These are phyloP conservation scores for Trichoderma hamatum DNA, from an alignment of 2,329 filamentous ascomycete species.

Conservation along the genomic window DNA sequence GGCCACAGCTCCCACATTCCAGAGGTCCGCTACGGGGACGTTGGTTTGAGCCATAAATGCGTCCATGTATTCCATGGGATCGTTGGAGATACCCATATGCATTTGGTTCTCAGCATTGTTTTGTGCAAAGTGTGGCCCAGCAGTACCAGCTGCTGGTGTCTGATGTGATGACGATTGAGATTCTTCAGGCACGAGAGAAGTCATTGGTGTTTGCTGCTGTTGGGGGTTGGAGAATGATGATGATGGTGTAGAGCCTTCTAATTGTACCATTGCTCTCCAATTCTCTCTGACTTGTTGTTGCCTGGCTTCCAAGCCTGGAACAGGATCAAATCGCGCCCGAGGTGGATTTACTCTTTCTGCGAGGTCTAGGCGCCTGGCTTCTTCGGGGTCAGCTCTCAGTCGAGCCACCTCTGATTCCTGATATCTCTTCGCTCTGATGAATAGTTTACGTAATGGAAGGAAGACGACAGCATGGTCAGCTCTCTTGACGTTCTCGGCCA, in stretches of 20 bases:
- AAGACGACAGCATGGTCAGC: conserved; percentile 54
- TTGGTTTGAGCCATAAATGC: conserved; percentile 44
- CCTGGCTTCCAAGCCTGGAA: conserved; percentile 51
- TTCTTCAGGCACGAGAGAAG: neutral
- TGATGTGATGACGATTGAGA: neutral
- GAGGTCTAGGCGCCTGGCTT: conserved; percentile 53
- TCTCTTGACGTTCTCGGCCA: conserved; percentile 49
- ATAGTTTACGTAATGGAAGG: conserved; percentile 58
- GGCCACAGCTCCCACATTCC: conserved; percentile 30
- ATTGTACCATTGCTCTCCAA: conserved; percentile 55
- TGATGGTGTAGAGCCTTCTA: conserved; percentile 33
- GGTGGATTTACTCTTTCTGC: conserved; percentile 50
- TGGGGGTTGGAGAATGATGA: conserved; percentile 24
- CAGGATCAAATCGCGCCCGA: conserved; percentile 51
- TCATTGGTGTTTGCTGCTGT: conserved; percentile 10
- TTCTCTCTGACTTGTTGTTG: conserved; percentile 51
- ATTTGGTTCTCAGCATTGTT: conserved; percentile 25
- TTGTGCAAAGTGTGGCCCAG: neutral
- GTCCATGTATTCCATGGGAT: conserved; percentile 43
- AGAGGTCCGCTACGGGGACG: conserved; percentile 43
- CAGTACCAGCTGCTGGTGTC: neutral
- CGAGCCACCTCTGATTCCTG: conserved; percentile 55
- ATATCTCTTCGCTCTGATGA: conserved; percentile 55
- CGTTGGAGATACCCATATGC: conserved; percentile 36
- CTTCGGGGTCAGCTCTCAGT: conserved; percentile 52